Conservation (phyloP, 2,329 filamentous ascomycete genomes). For the Thielaviopsis populi region DNA sequence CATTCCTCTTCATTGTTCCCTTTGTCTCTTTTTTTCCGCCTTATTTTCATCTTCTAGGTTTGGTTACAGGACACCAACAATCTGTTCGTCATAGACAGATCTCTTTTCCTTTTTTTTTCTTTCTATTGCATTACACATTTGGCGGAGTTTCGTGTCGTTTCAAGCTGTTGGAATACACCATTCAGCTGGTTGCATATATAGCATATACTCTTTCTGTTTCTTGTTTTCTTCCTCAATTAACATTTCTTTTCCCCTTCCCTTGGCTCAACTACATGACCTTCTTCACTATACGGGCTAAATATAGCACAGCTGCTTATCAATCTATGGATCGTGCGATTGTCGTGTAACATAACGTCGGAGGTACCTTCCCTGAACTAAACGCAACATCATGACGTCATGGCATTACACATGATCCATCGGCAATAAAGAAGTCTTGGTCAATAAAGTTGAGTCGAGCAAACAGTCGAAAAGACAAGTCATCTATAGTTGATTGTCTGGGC, state of each 20-base stretch:
- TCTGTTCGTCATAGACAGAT: conserved; percentile 3
- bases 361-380: neutral
- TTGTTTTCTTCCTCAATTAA: neutral
- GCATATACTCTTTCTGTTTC: too few relatives aligned
- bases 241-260: neutral
- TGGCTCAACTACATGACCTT: neutral
- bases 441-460: neutral
- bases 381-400: neutral
- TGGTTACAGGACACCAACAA: conserved; percentile 8
- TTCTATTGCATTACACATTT: neutral
- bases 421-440: neutral
- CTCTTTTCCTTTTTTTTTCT: conserved; percentile 1
- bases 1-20: neutral
- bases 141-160: conserved; percentile 6
- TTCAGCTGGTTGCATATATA: conserved; percentile 1
- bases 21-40: neutral
- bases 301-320: neutral
- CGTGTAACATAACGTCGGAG: neutral
- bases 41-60: neutral
- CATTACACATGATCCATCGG: neutral
- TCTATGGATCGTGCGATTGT: neutral
- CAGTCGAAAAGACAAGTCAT: neutral
- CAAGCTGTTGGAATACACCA: conserved; percentile 10
- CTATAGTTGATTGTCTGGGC: neutral
- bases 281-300: neutral